Base-by-base conservation (phyloP, 2,329 filamentous ascomycete genomes). In the Trichophyton schoenleinii region DNA sequence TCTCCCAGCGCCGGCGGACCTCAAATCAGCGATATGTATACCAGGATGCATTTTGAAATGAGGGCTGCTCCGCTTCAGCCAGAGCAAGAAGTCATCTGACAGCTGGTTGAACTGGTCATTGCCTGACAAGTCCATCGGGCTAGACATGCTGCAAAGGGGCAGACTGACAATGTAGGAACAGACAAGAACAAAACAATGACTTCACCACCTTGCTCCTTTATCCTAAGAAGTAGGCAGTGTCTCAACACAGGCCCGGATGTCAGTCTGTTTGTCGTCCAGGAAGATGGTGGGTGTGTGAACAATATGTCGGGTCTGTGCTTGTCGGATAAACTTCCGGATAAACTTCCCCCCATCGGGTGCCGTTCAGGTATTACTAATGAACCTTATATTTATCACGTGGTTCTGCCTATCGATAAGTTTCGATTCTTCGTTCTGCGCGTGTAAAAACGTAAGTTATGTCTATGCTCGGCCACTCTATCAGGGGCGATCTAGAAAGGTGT, bases 31-130 rank as follows among this genome's bases (percentile, higher is more conserved):
- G 31, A 87, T 70, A 63, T 74, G 70, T 64, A 87, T 81, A 66
- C 85, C 85, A 41, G 77, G 71, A 66, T 77, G 86, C 64, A 86
- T 75, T 38, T 74, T 76, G 57, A 83, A 80, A 46, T 81, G 80
- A 34, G 75, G 74, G 49, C 74, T 73, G 49, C 49, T 55, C 49
- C 73, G 70, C 46, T 71, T 68, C 42, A 87, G 78, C 84, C 84
- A 88, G 61, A 74, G 67, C 63, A 83, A 66, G 67, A 87, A 87
- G 8, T 70, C 71, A 62, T 75, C 73, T 48, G 79, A 81, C 67
- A 75, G 74, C 63, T 70, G 67, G 65, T 79, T 70, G 65, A 79
- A 80, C 63, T 71, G 68, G 41, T 58, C 57, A 15, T 58, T 31
- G 57, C 38, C 57, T 49, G 20, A 9, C 15, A 36, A 38, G 49